Evolutionary conservation across 225 moss, liverwort and hornwort species (phyloP).

Genomic region (Physcomitrium patens): DNA sequence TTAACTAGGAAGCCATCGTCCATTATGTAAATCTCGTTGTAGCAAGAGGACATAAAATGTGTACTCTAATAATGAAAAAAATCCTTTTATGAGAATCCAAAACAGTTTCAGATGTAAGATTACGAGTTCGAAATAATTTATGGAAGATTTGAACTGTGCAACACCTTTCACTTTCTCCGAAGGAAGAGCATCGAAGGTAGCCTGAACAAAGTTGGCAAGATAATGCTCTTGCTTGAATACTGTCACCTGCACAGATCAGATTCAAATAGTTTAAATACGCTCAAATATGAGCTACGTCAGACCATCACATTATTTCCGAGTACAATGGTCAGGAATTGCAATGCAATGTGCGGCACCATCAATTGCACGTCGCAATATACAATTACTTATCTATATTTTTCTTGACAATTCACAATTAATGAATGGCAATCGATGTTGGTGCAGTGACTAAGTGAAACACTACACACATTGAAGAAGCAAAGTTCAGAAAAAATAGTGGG

Average conservation of each 20-base stretch:
- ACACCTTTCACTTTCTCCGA: slow-evolving; percentile 68
- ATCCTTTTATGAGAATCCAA: too few species aligned
- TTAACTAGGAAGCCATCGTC: too few species aligned
- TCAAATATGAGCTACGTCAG: not conserved
- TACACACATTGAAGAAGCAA: not conserved
- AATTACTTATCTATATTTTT: not conserved
- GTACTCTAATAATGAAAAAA: not conserved
- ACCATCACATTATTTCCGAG: not conserved
- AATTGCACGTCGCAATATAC: not conserved
- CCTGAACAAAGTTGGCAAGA: slow-evolving; percentile 82
- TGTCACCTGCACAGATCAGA: slow-evolving; percentile 57
- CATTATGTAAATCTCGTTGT: too few species aligned
- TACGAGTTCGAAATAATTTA: not conserved
- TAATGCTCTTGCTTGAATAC: slow-evolving; percentile 81
- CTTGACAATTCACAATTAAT: not conserved
- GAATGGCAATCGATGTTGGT: not conserved
- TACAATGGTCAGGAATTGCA: not conserved
- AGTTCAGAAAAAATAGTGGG: not conserved
- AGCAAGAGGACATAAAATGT: too few species aligned
- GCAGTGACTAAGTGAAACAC: too few species aligned
- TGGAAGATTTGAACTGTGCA: not conserved
- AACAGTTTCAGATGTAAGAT: not conserved
- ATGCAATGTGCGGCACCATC: not conserved
- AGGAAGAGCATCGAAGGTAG: slow-evolving; percentile 76
- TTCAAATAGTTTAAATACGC: not conserved